Evolutionary conservation across 2,329 filamentous ascomycete genomes (phyloP).

Genomic region (Thielaviopsis musarum): DNA sequence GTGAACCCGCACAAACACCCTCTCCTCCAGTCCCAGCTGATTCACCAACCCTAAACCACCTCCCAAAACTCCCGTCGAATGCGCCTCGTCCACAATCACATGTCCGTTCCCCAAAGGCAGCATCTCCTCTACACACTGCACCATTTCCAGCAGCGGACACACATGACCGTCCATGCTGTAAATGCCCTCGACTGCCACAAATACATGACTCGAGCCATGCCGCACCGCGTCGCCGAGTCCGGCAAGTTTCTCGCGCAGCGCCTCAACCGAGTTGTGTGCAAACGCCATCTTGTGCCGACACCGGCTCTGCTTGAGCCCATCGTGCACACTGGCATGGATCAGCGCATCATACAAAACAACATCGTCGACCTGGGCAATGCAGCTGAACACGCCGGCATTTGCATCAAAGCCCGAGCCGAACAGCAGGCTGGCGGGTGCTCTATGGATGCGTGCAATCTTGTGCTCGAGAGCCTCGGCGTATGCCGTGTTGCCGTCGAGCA

Average conservation of each 20-base stretch:
- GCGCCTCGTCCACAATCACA: constrained; percentile 52
- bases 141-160: constrained; percentile 43
- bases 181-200: constrained; percentile 52
- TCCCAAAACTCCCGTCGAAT: constrained; percentile 47
- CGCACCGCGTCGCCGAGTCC: constrained; percentile 18
- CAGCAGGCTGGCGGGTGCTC: constrained; percentile 27
- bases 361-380: constrained; percentile 42
- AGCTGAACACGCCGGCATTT: constrained; percentile 45
- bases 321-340: constrained; percentile 63
- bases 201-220: constrained; percentile 33
- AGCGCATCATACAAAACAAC: constrained; percentile 55
- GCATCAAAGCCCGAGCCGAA: constrained; percentile 49
- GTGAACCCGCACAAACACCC: constrained; percentile 41
- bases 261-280: constrained; percentile 34
- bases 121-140: constrained; percentile 35
- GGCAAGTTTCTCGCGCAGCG: constrained; percentile 15
- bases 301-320: constrained; percentile 54
- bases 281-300: constrained; percentile 34
- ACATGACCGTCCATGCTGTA: constrained; percentile 79
- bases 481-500: constrained; percentile 33
- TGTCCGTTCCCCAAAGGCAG: constrained; percentile 42
- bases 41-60: constrained; percentile 41
- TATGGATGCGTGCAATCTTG: constrained; percentile 31
- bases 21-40: constrained; percentile 35
- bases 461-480: constrained; percentile 29